These are phyloP conservation scores for Panicum hallii DNA, from an alignment of 202 grass and related monocot genomes.

Conservation along the genomic window DNA sequence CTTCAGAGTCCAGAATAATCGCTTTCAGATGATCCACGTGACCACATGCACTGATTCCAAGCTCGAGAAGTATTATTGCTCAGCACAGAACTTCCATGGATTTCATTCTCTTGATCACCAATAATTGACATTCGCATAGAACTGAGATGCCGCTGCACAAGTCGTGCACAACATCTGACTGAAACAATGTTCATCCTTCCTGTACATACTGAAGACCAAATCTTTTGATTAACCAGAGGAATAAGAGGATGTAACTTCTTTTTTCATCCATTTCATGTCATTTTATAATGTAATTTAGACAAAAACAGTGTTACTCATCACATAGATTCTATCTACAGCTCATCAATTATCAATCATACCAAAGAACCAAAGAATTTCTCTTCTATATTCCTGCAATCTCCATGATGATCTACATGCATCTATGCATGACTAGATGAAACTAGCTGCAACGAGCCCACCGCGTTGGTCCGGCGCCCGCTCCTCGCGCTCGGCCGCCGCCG, in stretches of 20 bases:
- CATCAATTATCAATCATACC: too few relatives aligned
- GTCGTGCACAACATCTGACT: background rate
- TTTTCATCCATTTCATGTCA: background rate
- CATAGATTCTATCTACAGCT: background rate
- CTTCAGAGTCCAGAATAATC: background rate
- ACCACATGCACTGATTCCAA: constrained; percentile 1
- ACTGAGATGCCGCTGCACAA: background rate
- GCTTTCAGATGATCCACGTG: constrained; percentile 9
- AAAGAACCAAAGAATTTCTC: constrained; percentile 14
- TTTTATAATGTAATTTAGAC: background rate
- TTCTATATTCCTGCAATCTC: background rate
- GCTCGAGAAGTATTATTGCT: background rate
- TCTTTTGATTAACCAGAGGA: constrained; percentile 11
- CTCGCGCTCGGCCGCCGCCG: background rate
- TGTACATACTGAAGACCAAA: background rate
- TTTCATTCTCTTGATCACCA: background rate
- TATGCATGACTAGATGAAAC: background rate
- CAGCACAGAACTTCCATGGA: background rate
- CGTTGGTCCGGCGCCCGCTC: background rate
- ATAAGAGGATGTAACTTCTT: background rate
- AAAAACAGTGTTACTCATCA: background rate
- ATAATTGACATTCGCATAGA: background rate
- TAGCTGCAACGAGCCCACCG: constrained; percentile 20
- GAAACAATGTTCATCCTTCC: background rate
- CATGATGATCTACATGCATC: background rate